Conservation (phyloP, 169 alveolate species). For the Plasmodium vivax region DNA sequence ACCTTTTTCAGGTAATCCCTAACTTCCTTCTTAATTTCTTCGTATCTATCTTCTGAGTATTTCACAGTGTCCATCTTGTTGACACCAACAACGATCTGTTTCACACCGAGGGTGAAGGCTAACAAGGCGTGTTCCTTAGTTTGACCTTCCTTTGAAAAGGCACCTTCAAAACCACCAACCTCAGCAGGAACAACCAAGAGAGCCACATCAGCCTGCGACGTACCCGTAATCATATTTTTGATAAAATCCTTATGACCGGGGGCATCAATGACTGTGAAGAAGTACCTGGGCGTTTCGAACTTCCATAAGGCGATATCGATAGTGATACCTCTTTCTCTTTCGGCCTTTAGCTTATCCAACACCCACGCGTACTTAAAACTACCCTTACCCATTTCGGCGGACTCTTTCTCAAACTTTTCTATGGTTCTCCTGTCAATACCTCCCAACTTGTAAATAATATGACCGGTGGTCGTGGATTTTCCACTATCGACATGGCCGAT, state of each 20-base stretch:
- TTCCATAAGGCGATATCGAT: slow-evolving; percentile 98
- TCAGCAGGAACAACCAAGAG: slow-evolving; percentile 98
- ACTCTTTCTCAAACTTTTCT: slow-evolving; percentile 96
- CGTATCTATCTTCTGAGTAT: slow-evolving; percentile 97
- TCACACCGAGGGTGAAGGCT: slow-evolving; percentile 99
- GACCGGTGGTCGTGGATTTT: slow-evolving; percentile 97
- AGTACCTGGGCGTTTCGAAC: slow-evolving; percentile 96
- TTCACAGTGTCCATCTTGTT: slow-evolving; percentile 99
- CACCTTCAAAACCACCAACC: slow-evolving; percentile 98
- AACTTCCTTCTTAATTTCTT: slow-evolving; percentile 97
- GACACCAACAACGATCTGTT: slow-evolving; percentile 97
- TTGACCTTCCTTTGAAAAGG: slow-evolving; percentile 95
- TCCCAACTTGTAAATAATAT: slow-evolving; percentile 95
- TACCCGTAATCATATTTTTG: slow-evolving; percentile 99
- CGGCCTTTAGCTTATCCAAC: slow-evolving; percentile 98
- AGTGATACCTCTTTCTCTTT: slow-evolving; percentile 99
- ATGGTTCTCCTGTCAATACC: slow-evolving; percentile 96
- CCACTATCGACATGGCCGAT: slow-evolving; percentile 99
- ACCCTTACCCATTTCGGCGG: slow-evolving; percentile 95
- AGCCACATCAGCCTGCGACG: slow-evolving; percentile 99
- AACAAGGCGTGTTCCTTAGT: slow-evolving; percentile 99
- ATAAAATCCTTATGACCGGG: slow-evolving; percentile 99
- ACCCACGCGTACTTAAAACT: slow-evolving; percentile 99
- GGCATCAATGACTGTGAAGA: slow-evolving; percentile 99
- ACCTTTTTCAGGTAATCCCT: slow-evolving; percentile 95